These are phyloP conservation scores for Diaporthe citri DNA, from an alignment of 2,329 filamentous ascomycete species.

Conservation along the genomic window DNA sequence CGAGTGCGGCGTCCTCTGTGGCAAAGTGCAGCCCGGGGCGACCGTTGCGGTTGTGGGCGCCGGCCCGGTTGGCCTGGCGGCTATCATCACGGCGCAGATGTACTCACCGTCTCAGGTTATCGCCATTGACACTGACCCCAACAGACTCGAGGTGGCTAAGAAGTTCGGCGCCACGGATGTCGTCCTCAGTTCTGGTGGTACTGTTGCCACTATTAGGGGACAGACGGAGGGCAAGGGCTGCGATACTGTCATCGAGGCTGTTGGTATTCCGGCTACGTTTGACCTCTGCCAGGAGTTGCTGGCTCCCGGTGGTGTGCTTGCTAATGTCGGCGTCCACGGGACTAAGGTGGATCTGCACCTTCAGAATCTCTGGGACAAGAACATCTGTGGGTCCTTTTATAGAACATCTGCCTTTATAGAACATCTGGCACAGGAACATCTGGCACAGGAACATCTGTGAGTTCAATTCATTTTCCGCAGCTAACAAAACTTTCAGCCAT, in stretches of 20 bases:
- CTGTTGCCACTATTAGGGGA: slow-evolving; percentile 53
- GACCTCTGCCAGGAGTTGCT: slow-evolving; percentile 66
- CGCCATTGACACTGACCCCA: slow-evolving; percentile 63
- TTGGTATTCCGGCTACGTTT: slow-evolving; percentile 66
- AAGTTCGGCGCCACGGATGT: slow-evolving; percentile 62
- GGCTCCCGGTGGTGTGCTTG: slow-evolving; percentile 65
- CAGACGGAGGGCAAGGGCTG: slow-evolving; percentile 65
- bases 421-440: no score
- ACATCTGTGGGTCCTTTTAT: slow-evolving; percentile 59
- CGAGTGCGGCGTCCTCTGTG: slow-evolving; percentile 66
- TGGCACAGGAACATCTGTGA: slow-evolving; percentile 64
- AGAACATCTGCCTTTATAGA: no score
- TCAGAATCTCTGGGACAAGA: slow-evolving; percentile 66
- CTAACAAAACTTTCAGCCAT: slow-evolving; percentile 48
- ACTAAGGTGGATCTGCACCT: slow-evolving; percentile 64
- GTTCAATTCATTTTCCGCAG: slow-evolving; percentile 52
- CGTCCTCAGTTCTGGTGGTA: slow-evolving; percentile 46
- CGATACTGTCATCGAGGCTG: slow-evolving; percentile 70
- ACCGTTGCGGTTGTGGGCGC: slow-evolving; percentile 67
- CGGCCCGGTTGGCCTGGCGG: slow-evolving; percentile 68
- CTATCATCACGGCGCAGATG: slow-evolving; percentile 65
- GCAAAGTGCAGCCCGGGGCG: slow-evolving; percentile 63
- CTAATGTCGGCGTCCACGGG: slow-evolving; percentile 71
- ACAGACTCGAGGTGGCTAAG: slow-evolving; percentile 60
- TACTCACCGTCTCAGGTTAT: slow-evolving; percentile 66